Percentiles rank a stretch among this genome's conserved stretches.
Evolutionary conservation across 176 grass and related monocot genomes (phyloP).

Genomic region (Ensete glaucum): DNA sequence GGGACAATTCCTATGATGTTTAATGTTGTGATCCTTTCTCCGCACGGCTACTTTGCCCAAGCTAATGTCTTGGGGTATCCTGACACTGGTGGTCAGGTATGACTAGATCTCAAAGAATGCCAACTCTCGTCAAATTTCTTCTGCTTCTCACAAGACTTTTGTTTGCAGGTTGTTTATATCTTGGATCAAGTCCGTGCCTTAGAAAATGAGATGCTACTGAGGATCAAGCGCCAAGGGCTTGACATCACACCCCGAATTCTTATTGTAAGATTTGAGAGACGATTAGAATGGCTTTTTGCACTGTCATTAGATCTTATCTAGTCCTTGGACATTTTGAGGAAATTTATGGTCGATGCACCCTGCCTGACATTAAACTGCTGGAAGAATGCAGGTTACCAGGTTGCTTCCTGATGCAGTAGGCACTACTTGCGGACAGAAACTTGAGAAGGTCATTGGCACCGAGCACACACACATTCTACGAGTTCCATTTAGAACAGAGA

Average conservation of each 20-base stretch:
- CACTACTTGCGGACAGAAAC: constrained; percentile 84
- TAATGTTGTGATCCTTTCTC: constrained; percentile 92
- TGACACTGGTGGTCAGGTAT: constrained; percentile 97
- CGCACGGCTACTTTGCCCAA: constrained; percentile 94
- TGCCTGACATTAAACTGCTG: constrained; percentile 5
- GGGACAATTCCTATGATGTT: constrained; percentile 95
- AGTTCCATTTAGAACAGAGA: constrained; percentile 91
- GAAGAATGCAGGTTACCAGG: constrained; percentile 61
- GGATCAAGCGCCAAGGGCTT: constrained; percentile 95
- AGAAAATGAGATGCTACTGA: constrained; percentile 90
- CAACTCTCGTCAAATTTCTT: not conserved
- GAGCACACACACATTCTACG: constrained; percentile 95
- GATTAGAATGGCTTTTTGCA: not conserved
- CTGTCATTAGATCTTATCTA: too few relatives aligned
- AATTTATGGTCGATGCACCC: not conserved
- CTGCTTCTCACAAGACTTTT: not conserved
- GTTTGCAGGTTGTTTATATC: constrained; percentile 84
- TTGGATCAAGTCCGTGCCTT: constrained; percentile 99
- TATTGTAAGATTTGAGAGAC: constrained; percentile 50
- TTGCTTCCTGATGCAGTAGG: constrained; percentile 88
- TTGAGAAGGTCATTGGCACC: constrained; percentile 95
- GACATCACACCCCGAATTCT: constrained; percentile 93
- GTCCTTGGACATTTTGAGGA: not conserved
- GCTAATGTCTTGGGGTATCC: constrained; percentile 99
- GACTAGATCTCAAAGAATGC: not conserved